Evolutionary conservation across 257 asterid genomes (phyloP), one percentile per base, ranked within the genome.

Genomic region (Paraleonurus japonicus): DNA sequence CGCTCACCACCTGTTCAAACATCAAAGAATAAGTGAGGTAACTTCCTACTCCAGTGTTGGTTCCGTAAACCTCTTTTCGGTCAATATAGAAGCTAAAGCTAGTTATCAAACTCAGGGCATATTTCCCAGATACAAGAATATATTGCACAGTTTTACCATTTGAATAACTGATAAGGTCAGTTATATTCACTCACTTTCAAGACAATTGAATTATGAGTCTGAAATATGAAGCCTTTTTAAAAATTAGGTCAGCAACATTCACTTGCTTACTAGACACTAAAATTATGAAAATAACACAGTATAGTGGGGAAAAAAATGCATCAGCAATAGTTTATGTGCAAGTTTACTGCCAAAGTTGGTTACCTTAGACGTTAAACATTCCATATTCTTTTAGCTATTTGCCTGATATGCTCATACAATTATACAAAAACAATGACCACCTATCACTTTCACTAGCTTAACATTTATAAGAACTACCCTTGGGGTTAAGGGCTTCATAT

Each of bases 1-100:
- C 98, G 96, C 74, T 95, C 99, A 12, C 98, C 99, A 69, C 98
- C 99, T 94, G 79, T 70, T 74, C 69, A 63, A 51, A 45, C 75
- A 87, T 7, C 67, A 71, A 35, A 71, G 11, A 61, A 41, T 27
- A 37, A 69, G 63, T 43, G 47, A 51, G 28, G n/a, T 15, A 7
- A 10, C 61, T 28, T 61, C 58, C 19, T n/a, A 48, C 43, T 61
- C 16, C 35, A 61, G 7, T 12, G 33, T 39, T n/a, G 28, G 41
- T 30, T 65, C 71, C 24, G 50, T 68, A 8, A 67, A 24, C 58
- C 12, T 48, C 47, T 33, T 33, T 28, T 17, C 23, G 26, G 39
- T 58, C 7, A 9, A 66, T 59, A 60, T 28, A 43, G 67, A 24
- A 39, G 59, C 12, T 45, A 17, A 27, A 1, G 59, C 19, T 23